Conservation (phyloP, 2,329 filamentous ascomycete genomes). For the Aspergillus sp. region DNA sequence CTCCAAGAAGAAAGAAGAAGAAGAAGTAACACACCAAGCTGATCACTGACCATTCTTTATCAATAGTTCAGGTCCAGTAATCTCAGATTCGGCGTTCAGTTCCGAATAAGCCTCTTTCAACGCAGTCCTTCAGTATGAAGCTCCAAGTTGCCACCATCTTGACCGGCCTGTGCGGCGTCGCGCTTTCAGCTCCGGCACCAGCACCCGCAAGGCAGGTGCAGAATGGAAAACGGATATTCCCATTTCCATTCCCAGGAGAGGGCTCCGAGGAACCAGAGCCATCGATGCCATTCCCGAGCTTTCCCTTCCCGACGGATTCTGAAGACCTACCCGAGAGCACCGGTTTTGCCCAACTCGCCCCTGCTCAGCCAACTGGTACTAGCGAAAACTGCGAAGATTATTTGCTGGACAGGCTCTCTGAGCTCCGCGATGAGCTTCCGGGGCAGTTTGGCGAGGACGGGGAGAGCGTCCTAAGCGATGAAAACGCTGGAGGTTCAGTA, state of each 20-base stretch:
- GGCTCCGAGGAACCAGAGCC: neutral
- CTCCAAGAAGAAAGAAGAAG: too few species aligned
- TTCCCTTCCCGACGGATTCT: neutral
- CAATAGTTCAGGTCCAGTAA: neutral
- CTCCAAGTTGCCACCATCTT: slow-evolving; percentile 11
- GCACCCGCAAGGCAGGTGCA: neutral
- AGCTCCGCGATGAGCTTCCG: neutral
- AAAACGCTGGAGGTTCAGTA: neutral
- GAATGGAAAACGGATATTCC: neutral
- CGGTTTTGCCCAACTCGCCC: neutral
- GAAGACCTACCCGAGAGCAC: neutral
- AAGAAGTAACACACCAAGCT: too few species aligned
- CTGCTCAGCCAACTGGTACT: neutral
- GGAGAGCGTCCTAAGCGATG: neutral
- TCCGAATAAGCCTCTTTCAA: neutral
- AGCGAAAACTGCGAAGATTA: neutral
- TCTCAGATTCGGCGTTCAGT: neutral
- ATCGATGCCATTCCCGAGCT: neutral
- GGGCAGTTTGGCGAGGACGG: neutral
- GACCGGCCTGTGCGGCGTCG: slow-evolving; percentile 10
- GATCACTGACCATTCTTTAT: too few species aligned
- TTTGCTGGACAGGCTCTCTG: neutral
- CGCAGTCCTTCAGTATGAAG: slow-evolving; percentile 9
- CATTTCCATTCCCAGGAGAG: slow-evolving; percentile 2
- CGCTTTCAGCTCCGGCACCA: slow-evolving; percentile 6